Base-by-base conservation (phyloP, 1,284 basidiomycete genomes). In the Exsudoporus floridanus region DNA sequence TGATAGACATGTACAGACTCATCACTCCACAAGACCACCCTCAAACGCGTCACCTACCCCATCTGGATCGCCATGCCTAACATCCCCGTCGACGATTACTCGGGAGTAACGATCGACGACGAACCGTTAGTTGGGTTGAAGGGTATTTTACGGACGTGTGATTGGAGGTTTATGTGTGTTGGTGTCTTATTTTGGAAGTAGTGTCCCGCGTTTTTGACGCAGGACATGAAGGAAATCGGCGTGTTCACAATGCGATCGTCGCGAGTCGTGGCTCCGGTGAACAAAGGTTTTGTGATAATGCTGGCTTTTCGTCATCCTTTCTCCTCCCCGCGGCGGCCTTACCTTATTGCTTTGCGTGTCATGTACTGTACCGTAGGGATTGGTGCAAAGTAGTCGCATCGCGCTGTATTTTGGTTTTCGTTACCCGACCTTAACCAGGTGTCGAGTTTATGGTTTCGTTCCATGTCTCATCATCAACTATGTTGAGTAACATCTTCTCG, bases 1-100 rank as follows among this genome's bases (percentile, higher is more conserved):
- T 8, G 7, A 5, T 47, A 79, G 77, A 49, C 78, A 79, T 36
- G 74, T 77, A 16, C 6, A 12, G 38, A 46, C 10, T 8, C 3
- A 4, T 40, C n/a, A 2, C 28, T 7, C 12, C 3, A 3, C 19
- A 21, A 38, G 6, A 33, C 31, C 14, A 23, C 34, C 0, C 3
- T 40, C 35, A 38, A 48, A n/a, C 23, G 57, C 3, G 46, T 70
- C 10, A 45, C 57, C 31, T 25, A 54, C 16, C 48, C 55, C 0
- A 57, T 58, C 19, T 25, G 27, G 1, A 51, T 70, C 36, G 18
- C 12, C 16, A 52, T 57, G 43, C 49, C 59, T 2, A 31, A 36
- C 39, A 33, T 70, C 41, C 70, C 68, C 34, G 16, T 34, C 18
- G 52, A 49, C 23, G 37, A 5, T 23, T 68, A 31, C 61, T 71